Evolutionary conservation across 306 rosid genomes (phyloP), one percentile per base, ranked within the genome.

Genomic region (Cicer bijugum): DNA sequence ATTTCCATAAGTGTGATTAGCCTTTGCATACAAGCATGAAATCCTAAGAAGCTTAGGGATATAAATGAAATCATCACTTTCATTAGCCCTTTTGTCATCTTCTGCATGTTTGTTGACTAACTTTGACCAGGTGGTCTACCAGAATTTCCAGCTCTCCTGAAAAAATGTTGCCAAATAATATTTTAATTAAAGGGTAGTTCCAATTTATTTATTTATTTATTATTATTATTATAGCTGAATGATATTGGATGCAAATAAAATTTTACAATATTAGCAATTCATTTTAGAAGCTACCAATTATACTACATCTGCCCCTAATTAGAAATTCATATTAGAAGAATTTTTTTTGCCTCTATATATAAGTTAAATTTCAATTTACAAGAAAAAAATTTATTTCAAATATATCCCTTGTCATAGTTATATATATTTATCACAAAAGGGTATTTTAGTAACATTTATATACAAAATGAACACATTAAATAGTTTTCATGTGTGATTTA

Each of bases 91-190:
- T 58, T 23, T 40, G 42, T 61, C 85, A 53, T 78, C 75, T 44
- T 82, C 80, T 67, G 77, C 79, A 58, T 19, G 51, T 69, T 80
- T 74, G 80, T 14, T 74, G 23, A 35, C 81, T 89, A 87, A 12
- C 84, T 80, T 76, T 72, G 85, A 44, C 97, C 97, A 23, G 97
- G 97, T 9, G 92, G 92, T 76, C 88, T 58, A 60, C 94, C 89
- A 6, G 92, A 84, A 64, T 83, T 89, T 59, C 94, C 90, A 17
- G 94, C 84, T 85, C 87, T 85, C 88, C 97, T 91, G 81, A 53
- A 77, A 2, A 8, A 78, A 19, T 19, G 61, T 5, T 61, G n/a
- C 71, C 53, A 76, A 50, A 55, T 9, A 59, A 59, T 59, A 43
- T 58, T 71, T 75, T 69, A 19, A 45, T 75, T 69, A 19, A 45